Evolutionary conservation across 2,329 filamentous ascomycete genomes (phyloP), one percentile per base, ranked within the genome.

Genomic region (Microascus cirrosus): DNA sequence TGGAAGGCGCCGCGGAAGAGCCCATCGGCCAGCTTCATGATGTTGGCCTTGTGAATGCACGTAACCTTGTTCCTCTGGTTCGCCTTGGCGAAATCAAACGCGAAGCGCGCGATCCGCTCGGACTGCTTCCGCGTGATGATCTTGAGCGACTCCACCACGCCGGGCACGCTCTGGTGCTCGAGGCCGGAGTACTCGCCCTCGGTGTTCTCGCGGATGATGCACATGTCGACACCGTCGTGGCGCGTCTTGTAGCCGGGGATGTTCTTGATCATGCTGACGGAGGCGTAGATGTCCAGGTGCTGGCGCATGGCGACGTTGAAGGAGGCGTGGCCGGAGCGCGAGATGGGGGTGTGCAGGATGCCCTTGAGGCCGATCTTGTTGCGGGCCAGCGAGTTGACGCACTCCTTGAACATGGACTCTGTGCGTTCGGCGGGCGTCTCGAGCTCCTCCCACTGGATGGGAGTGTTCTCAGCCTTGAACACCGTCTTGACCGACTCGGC

Each of bases 21-120:
- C 76, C 94, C 94, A 68, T 99, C 94, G 73, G 92, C 93, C 60
- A 99, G 83, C 84, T 99, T 99, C 94, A 99, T 99, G 80, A 99
- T 99, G 83, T 99, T 99, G 77, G 94, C 94, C 84, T 99, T 99
- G 87, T 99, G 94, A 72, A 99, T 97, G 80, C 93, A 96, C 65
- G 94, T 97, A 59, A 99, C 90, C 88, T 97, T 97, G 83, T 95
- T 93, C 73, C 94, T 86, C 84, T 95, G 93, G 83, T 99, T 99
- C 76, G 94, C 94, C 60, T 97, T 87, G 60, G 94, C 94, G 70
- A 99, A 99, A 71, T 89, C 87, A 74, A 97, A 97, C 64, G 94
- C 94, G 71, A 99, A 99, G 78, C 96, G 96, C 78, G 93, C 90
- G 70, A 99, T 99, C 72, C 94, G 90, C 85, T 99, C 94, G 58